A percentile compares a stretch with the other conserved stretches of the same genome.
Evolutionary conservation across 2,329 filamentous ascomycete species (phyloP).

Genomic region (Clarireedia sp.): DNA sequence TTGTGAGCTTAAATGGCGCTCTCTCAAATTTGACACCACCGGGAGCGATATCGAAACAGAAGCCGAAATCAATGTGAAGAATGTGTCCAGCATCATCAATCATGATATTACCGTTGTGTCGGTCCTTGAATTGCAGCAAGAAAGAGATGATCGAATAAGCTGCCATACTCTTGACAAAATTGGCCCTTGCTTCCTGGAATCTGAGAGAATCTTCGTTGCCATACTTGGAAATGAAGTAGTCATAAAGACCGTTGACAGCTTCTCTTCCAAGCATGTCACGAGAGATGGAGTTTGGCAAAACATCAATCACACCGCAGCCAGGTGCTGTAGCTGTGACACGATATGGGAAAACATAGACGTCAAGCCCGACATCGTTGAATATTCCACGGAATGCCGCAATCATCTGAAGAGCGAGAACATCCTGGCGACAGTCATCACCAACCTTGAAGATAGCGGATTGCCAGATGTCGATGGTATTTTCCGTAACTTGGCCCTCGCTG

Average conservation of each 20-base stretch:
- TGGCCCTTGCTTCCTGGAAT: conserved; percentile 90
- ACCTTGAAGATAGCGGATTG: conserved; percentile 99
- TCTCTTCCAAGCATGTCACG: conserved; percentile 98
- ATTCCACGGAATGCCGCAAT: conserved; percentile 96
- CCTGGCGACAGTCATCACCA: conserved; percentile 94
- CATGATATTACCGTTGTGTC: conserved; percentile 99
- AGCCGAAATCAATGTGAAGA: conserved; percentile 97
- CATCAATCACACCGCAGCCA: conserved; percentile 96
- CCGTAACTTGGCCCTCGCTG: conserved; percentile 31
- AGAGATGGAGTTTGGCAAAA: conserved; percentile 94
- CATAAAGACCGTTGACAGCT: conserved; percentile 94
- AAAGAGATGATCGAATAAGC: conserved; percentile 97
- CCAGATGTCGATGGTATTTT: conserved; percentile 83
- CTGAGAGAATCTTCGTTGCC: conserved; percentile 90
- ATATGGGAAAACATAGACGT: conserved; percentile 96
- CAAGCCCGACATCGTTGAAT: conserved; percentile 87
- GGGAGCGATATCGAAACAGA: conserved; percentile 98
- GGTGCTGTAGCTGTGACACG: conserved; percentile 95
- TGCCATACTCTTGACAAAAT: conserved; percentile 99
- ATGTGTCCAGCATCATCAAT: conserved; percentile 95
- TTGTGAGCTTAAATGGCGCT: conserved; percentile 94
- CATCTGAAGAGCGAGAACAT: conserved; percentile 94
- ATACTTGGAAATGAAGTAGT: conserved; percentile 97
- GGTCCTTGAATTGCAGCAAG: conserved; percentile 95
- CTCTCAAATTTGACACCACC: conserved; percentile 97